phyloP scores from a whole-genome alignment of 1,284 basidiomycete species.

The Microbotryum violaceum region DNA sequence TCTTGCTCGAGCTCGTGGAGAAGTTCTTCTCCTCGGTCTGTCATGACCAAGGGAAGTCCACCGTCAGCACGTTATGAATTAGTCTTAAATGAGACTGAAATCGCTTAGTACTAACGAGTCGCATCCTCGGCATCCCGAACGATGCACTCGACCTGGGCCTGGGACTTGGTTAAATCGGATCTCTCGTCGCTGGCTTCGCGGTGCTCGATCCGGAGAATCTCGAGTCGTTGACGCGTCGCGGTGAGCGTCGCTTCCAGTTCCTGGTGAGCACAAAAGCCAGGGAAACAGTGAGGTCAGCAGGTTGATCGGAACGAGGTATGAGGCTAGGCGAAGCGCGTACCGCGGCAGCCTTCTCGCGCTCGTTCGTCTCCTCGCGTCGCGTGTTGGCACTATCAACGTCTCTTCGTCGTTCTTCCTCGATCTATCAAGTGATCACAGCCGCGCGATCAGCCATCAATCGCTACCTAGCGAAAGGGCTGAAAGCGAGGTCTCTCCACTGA shows the following conservation, averaged over 20 bases:
- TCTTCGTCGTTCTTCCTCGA: constrained; percentile 60
- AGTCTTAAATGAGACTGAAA: neutral
- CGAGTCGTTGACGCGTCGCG: constrained; percentile 60
- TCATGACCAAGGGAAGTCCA: neutral
- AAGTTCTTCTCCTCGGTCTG: constrained; percentile 54
- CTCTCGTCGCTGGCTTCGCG: constrained; percentile 39
- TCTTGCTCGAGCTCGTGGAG: constrained; percentile 53
- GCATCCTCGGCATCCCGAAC: constrained; percentile 69
- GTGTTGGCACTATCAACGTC: constrained; percentile 79
- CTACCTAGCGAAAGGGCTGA: no score
- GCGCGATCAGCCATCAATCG: neutral
- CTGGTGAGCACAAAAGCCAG: constrained; percentile 42
- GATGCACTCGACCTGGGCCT: constrained; percentile 71
- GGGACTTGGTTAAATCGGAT: constrained; percentile 24
- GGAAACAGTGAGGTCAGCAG: neutral
- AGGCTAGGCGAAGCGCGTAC: constrained; percentile 45
- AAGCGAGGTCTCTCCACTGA: neutral
- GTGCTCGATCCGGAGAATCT: constrained; percentile 60
- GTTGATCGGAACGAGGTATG: neutral
- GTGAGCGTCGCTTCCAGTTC: constrained; percentile 65
- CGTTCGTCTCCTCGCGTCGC: constrained; percentile 68
- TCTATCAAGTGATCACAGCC: constrained; percentile 35
- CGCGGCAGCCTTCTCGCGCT: constrained; percentile 72
- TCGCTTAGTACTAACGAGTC: constrained; percentile 15
- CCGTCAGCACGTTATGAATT: neutral